Evolutionary conservation across 2,329 filamentous ascomycete genomes (phyloP).

Genomic region (Pseudogymnoascus sp.): DNA sequence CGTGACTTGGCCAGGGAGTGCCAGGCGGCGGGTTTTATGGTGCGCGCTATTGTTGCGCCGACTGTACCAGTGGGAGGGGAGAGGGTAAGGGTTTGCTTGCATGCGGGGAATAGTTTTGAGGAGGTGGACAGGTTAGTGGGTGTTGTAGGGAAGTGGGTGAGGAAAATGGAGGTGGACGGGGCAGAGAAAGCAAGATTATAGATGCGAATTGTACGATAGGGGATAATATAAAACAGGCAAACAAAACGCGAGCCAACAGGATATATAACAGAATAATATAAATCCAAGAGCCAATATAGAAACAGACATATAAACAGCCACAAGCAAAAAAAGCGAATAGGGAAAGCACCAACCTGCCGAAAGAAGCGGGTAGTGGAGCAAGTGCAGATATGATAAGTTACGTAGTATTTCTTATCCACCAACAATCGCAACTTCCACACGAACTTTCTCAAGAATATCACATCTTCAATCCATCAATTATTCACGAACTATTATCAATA

Average conservation of each 20-base stretch:
- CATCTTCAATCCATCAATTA: not conserved
- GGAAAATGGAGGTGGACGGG: not conserved
- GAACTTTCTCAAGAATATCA: not conserved
- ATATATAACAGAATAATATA: not conserved
- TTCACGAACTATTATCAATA: not conserved
- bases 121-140: conserved; percentile 44
- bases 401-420: not conserved
- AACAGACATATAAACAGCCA: not conserved
- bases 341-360: not conserved
- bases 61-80: conserved; percentile 57
- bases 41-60: conserved; percentile 58
- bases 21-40: conserved; percentile 48
- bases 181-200: not conserved
- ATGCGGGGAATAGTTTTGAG: conserved; percentile 52
- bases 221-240: not conserved
- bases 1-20: conserved; percentile 50
- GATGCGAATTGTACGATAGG: not conserved
- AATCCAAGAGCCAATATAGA: not conserved
- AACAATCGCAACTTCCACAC: not conserved
- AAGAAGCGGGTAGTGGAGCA: not conserved
- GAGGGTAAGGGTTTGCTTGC: conserved; percentile 57
- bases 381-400: not conserved
- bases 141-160: conserved; percentile 20
- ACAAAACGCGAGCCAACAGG: not conserved
- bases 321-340: not conserved